phyloP scores from a whole-genome alignment of 371 early-diverging fungal species.

The Mucor racemosus region DNA sequence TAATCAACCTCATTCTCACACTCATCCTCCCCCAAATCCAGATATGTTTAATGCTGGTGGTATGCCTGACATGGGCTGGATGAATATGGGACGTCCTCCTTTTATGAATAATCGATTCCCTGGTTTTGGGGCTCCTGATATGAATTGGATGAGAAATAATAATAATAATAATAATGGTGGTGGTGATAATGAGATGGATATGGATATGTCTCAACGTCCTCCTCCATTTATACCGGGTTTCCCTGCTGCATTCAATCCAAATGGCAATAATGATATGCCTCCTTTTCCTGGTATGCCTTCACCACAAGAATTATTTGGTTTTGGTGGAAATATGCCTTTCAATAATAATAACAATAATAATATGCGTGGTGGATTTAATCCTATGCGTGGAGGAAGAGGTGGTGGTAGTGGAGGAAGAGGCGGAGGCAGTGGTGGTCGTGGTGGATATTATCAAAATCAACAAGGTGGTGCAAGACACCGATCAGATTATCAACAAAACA shows the following conservation, averaged over 20 bases:
- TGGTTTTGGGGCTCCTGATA: constrained; percentile 24
- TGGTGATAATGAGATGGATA: constrained; percentile 3
- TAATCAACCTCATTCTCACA: constrained; percentile 19
- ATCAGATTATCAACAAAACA: constrained; percentile 13
- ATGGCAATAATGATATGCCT: constrained; percentile 26
- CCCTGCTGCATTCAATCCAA: constrained; percentile 24
- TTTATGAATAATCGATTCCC: constrained; percentile 45
- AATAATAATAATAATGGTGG: constrained; percentile 15
- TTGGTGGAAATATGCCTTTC: constrained; percentile 6
- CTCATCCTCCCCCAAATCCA: constrained; percentile 22
- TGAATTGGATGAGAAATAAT: constrained; percentile 23
- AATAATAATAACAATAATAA: constrained; percentile 20
- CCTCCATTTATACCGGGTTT: constrained; percentile 24
- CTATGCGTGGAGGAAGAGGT: constrained; percentile 37
- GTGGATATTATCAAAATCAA: constrained; percentile 14
- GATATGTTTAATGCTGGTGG: constrained; percentile 27
- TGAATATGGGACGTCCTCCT: constrained; percentile 41
- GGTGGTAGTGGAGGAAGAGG: constrained; percentile 13
- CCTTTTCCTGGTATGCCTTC: constrained; percentile 4
- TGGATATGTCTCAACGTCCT: constrained; percentile 6
- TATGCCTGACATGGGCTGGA: constrained; percentile 47
- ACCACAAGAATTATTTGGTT: constrained; percentile 45
- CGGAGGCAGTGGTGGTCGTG: constrained; percentile 23
- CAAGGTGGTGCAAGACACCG: constrained; percentile 18
- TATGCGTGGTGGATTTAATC: constrained; percentile 25